A percentile compares a stretch with the other conserved stretches of the same genome.
Conservation (phyloP, 225 moss, liverwort and hornwort genomes). For the Thuidium tamariscinum region DNA sequence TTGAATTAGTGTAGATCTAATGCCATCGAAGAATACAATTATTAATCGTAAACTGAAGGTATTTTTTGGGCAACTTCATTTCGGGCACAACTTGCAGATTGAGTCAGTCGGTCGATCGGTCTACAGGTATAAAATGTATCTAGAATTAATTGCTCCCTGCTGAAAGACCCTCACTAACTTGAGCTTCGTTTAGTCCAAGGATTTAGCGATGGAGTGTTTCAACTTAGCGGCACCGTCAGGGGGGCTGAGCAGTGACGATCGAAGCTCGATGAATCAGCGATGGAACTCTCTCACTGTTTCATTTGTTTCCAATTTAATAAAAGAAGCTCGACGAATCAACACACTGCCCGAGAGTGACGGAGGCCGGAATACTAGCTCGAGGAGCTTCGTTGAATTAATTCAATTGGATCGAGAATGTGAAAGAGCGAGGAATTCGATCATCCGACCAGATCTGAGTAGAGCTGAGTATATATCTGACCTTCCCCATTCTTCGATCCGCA, state of each 20-base stretch:
- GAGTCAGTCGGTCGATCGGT: background rate
- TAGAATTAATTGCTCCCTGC: background rate
- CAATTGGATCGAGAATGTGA: background rate
- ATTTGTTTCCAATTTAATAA: no score
- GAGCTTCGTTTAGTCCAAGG: background rate
- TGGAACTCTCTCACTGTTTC: background rate
- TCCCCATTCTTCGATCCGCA: background rate
- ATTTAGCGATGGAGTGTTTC: background rate
- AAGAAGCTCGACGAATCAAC: background rate
- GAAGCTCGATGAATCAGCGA: background rate
- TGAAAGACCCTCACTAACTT: no score
- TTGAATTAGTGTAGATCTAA: background rate
- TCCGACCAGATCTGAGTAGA: slow-evolving; percentile 11
- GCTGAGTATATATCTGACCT: background rate
- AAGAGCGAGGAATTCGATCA: background rate
- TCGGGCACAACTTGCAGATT: background rate
- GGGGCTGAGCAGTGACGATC: background rate
- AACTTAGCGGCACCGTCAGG: background rate
- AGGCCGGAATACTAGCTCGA: background rate
- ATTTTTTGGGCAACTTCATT: background rate
- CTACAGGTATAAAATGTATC: background rate
- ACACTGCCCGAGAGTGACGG: background rate
- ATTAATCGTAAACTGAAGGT: background rate
- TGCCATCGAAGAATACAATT: background rate
- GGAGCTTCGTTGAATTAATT: no score